phyloP scores from a whole-genome alignment of 495 filamentous ascomycete species.

The Penicillium arizonense region DNA sequence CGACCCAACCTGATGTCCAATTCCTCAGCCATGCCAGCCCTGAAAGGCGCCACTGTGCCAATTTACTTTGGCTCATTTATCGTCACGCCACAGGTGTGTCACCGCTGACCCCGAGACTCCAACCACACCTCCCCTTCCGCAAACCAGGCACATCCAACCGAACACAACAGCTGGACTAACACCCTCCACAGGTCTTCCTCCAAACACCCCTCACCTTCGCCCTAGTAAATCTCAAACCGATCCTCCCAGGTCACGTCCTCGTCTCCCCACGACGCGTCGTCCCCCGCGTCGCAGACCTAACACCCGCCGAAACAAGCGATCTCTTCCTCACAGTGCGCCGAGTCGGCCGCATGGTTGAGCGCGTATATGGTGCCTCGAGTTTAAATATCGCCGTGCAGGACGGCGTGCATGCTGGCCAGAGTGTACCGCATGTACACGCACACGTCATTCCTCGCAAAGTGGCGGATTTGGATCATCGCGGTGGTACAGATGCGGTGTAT shows the following conservation, averaged over 20 bases:
- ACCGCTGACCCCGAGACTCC: neutral
- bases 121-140: neutral
- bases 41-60: constrained; percentile 30
- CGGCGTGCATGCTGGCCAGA: constrained; percentile 83
- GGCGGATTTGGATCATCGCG: constrained; percentile 51
- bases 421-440: constrained; percentile 85
- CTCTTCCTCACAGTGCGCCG: constrained; percentile 82
- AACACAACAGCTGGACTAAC: constrained; percentile 2
- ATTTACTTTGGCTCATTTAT: constrained; percentile 48
- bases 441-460: constrained; percentile 82
- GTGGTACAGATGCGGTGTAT: constrained; percentile 68
- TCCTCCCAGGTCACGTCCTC: constrained; percentile 91
- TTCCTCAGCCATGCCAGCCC: constrained; percentile 18
- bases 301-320: constrained; percentile 70
- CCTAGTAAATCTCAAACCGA: constrained; percentile 91
- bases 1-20: neutral
- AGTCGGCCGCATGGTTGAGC: constrained; percentile 74
- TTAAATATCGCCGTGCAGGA: constrained; percentile 96
- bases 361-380: constrained; percentile 61
- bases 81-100: constrained; percentile 44
- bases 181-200: constrained; percentile 69
- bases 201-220: constrained; percentile 74
- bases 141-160: neutral
- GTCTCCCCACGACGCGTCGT: constrained; percentile 61
- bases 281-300: constrained; percentile 73